Conservation (phyloP, 2,329 filamentous ascomycete genomes). For the Calonectria pauciramosa region DNA sequence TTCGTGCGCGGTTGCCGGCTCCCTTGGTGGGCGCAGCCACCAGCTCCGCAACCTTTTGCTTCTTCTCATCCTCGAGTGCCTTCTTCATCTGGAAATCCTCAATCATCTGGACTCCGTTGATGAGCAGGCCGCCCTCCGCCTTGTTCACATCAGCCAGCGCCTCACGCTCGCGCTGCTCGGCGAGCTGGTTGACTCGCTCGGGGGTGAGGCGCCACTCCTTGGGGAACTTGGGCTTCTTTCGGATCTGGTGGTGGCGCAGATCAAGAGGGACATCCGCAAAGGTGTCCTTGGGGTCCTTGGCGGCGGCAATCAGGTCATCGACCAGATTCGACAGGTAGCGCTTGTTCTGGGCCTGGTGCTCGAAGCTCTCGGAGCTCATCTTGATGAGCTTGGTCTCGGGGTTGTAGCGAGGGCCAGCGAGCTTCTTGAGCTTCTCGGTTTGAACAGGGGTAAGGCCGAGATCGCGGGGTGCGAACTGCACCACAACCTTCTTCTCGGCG, state of each 20-base stretch:
- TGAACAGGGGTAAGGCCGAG: constrained; percentile 78
- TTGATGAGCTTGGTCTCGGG: constrained; percentile 84
- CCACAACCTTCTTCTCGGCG: constrained; percentile 91
- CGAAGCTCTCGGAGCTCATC: constrained; percentile 91
- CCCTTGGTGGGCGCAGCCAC: constrained; percentile 42
- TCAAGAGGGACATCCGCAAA: constrained; percentile 94
- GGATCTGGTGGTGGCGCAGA: constrained; percentile 84
- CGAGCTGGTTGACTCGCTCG: constrained; percentile 75
- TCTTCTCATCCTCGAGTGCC: constrained; percentile 50
- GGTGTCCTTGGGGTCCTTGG: constrained; percentile 82
- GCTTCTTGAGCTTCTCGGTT: constrained; percentile 86
- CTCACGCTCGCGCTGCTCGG: constrained; percentile 67
- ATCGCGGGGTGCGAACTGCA: constrained; percentile 86
- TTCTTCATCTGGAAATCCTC: constrained; percentile 52
- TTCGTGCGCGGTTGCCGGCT: constrained; percentile 38
- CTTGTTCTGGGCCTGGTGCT: constrained; percentile 96
- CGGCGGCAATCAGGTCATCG: constrained; percentile 78
- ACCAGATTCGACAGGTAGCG: constrained; percentile 89
- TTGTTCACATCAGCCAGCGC: constrained; percentile 68
- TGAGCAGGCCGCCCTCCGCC: constrained; percentile 65
- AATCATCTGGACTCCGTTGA: constrained; percentile 70
- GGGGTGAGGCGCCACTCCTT: constrained; percentile 85
- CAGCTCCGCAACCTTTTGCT: constrained; percentile 50
- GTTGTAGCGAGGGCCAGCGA: constrained; percentile 89
- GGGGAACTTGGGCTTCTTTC: constrained; percentile 79